Evolutionary conservation across 345 rosid genomes (phyloP).

Genomic region (Populus deltoides): DNA sequence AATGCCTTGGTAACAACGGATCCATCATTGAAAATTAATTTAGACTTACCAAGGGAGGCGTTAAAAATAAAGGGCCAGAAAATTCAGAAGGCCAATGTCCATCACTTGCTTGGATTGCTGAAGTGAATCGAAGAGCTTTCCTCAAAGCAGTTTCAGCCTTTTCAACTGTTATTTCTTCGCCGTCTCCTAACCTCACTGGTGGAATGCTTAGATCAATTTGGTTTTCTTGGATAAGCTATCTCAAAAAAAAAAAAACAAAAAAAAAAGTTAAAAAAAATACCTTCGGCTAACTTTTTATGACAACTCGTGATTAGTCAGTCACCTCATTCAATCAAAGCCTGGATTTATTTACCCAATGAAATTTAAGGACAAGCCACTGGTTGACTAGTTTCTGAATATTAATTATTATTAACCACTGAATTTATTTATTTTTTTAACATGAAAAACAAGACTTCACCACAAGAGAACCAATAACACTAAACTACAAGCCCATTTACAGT

Average conservation of each 20-base stretch:
- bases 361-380: too few relatives aligned
- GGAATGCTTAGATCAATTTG: not conserved
- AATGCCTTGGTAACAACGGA: not conserved
- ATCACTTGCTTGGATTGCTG: conserved; percentile 17
- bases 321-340: too few relatives aligned
- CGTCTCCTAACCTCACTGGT: not conserved
- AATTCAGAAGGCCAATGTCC: conserved; percentile 26
- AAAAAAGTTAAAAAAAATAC: too few relatives aligned
- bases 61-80: conserved; percentile 9
- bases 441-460: too few relatives aligned
- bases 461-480: too few relatives aligned
- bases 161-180: not conserved
- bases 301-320: too few relatives aligned
- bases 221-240: conserved; percentile 20
- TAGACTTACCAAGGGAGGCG: not conserved
- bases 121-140: conserved; percentile 7
- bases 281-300: too few relatives aligned
- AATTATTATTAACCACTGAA: too few relatives aligned
- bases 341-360: too few relatives aligned
- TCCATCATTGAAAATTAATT: not conserved
- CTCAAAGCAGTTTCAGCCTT: not conserved
- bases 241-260: not conserved
- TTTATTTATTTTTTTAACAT: too few relatives aligned
- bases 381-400: too few relatives aligned
- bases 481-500: too few relatives aligned